Evolutionary conservation across 164 flowering plant genomes (phyloP), one percentile per base, ranked within the genome.

Genomic region (Vitis amurensis): DNA sequence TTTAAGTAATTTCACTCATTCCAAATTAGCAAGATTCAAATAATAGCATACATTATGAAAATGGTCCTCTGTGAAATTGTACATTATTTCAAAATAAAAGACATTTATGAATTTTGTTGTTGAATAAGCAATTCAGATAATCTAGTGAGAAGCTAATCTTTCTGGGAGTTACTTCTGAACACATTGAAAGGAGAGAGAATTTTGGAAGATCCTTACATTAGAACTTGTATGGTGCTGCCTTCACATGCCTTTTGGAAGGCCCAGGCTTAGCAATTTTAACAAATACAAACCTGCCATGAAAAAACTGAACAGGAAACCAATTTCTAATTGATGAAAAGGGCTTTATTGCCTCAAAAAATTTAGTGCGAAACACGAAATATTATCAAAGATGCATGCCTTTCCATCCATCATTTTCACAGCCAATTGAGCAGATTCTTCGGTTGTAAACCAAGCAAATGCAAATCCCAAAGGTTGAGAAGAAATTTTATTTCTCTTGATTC

Each of bases 331-430:
- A 69, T 9, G 11, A 60, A 9, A 55, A 15, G 19, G 4, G 37
- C 27, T 29, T 13, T 23, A 27, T 9, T 16, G 4, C 19, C 59
- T 44, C 11, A 30, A 6, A 9, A 27, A 56, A 51, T 5, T 57
- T 2, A 17, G 16, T 11, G 4, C 9, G 10, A 11, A 37, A 13
- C 1, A 59, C 17, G 15, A 68, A 11, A 30, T 48, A 3, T 30
- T 58, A 16, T 12, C 47, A 17, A 11, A 49, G 50, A 37, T 9
- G 19, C 55, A 49, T 55, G 78, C 86, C 83, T 83, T 71, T 60
- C 83, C 86, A 65, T 83, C 71, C 86, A 83, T 83, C 67, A 74
- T 79, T 50, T 75, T 56, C 10, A 60, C 68, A 61, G 86, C 83
- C 49, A 71, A 67, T 59, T 72, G 64, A 16, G 80, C 86, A 63